Conservation (phyloP, 768 basidiomycete genomes). For the Leccinum disarticulatum region DNA sequence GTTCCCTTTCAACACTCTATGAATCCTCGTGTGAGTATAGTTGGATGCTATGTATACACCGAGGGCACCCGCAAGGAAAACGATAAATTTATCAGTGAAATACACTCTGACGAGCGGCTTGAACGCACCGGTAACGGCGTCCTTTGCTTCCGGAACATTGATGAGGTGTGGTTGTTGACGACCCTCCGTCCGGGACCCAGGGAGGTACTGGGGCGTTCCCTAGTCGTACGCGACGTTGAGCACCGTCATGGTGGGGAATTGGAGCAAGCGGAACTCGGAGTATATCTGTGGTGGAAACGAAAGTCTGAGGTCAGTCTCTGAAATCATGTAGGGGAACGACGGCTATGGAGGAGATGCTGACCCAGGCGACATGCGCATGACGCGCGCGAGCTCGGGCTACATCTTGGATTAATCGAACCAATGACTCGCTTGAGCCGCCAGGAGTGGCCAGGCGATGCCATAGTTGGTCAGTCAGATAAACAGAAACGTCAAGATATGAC, state of each 20-base stretch:
- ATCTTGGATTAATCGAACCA: slow-evolving; percentile 73
- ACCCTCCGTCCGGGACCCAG: background rate
- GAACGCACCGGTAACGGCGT: background rate
- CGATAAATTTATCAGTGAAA: slow-evolving; percentile 48
- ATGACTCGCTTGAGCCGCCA: slow-evolving; percentile 71
- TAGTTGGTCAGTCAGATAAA: too few species aligned
- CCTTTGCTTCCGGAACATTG: slow-evolving; percentile 1
- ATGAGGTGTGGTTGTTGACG: slow-evolving; percentile 6
- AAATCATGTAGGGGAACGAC: background rate
- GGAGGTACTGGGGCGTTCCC: background rate
- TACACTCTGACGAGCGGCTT: slow-evolving; percentile 47
- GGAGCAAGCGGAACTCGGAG: slow-evolving; percentile 7
- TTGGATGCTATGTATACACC: background rate
- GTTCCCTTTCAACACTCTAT: slow-evolving; percentile 48
- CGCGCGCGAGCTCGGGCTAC: slow-evolving; percentile 66
- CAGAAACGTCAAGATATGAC: too few species aligned
- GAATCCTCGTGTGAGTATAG: background rate
- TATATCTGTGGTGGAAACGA: background rate
- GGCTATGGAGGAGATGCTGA: slow-evolving; percentile 28
- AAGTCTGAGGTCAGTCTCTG: background rate
- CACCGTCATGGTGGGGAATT: slow-evolving; percentile 4
- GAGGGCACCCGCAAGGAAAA: background rate
- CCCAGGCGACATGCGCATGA: slow-evolving; percentile 72
- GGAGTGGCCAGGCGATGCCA: too few species aligned
- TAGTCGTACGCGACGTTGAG: slow-evolving; percentile 5